Base-by-base conservation (phyloP, 1,284 basidiomycete species). In the Cystobasidiaceae sp. region DNA sequence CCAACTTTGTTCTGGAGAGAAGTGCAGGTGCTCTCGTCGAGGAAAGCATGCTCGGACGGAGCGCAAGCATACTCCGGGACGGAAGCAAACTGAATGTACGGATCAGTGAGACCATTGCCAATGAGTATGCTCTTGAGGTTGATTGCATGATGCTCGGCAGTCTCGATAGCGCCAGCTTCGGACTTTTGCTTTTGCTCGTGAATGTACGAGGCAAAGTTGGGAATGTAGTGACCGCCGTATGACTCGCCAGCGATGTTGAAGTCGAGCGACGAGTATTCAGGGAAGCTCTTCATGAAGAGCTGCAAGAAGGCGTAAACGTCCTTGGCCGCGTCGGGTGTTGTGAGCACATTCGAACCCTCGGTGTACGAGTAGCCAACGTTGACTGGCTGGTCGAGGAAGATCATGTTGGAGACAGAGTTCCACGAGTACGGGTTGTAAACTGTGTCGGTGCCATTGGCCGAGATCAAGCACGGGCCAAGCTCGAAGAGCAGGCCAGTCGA, bases 241-340 rank as follows among this genome's bases (percentile, higher is more conserved):
- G 78, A 80, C 71, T 84, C 82, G 28, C 81, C 82, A 2, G 80
- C 45, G 49, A 80, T 72, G 59, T 74, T 72, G 56, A 52, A 58
- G 33, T 52, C 61, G 28, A 49, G 50, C 9, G n/a, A 32, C 17
- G 61, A 44, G 57, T 70, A 73, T 62, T 73, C 70, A 48, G 67
- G 71, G 68, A 72, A 73, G 56, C 68, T 68, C 37, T 68, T 57
- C 67, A 93, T 80, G 83, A 96, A 96, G 45, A 96, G 83, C 73
- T 91, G 81, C 54, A 94, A 81, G 83, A 96, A 94, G 1, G 88
- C 89, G 72, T 90, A 90, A 23, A 94, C 89, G 71, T 96, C 92
- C 74, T 84, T 81, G 21, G 86, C 90, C 3, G 87, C 87, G 44
- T 83, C 83, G 15, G 86, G 85, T 66, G 84, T 86, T 33, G 80